Conservation (phyloP, 345 rosid genomes). For the Xanthoceras sorbifolium region DNA sequence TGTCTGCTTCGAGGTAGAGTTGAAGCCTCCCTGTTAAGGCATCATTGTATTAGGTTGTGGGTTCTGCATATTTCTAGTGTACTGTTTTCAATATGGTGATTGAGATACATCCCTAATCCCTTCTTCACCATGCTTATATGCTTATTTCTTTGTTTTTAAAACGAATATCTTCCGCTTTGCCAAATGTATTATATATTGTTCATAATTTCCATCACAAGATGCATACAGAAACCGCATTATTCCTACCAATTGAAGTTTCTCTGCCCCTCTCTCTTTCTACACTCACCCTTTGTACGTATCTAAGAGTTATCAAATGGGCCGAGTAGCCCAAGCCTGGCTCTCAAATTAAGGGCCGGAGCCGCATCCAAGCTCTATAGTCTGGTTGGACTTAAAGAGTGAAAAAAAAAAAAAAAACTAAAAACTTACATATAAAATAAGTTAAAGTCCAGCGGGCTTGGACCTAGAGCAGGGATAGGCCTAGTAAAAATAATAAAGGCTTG, state of each 20-base stretch:
- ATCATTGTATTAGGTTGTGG: constrained; percentile 10
- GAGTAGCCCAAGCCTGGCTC: too few relatives aligned
- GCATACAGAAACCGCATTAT: not conserved
- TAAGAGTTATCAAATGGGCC: too few relatives aligned
- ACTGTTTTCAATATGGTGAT: constrained; percentile 14
- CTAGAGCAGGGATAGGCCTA: too few relatives aligned
- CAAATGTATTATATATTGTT: constrained; percentile 25
- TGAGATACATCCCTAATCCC: constrained; percentile 4
- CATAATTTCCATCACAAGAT: constrained; percentile 1
- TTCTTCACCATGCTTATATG: constrained; percentile 13
- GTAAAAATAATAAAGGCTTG: too few relatives aligned
- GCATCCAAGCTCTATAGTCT: too few relatives aligned
- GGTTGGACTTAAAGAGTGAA: too few relatives aligned
- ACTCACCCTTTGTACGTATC: too few relatives aligned
- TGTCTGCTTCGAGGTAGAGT: constrained; percentile 20
- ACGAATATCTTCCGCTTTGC: not conserved
- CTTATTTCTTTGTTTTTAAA: not conserved
- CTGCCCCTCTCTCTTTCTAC: not conserved
- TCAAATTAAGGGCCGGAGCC: too few relatives aligned
- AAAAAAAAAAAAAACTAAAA: too few relatives aligned
- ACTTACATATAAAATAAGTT: too few relatives aligned
- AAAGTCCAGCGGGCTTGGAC: too few relatives aligned
- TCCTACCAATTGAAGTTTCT: not conserved
- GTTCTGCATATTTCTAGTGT: constrained; percentile 1
- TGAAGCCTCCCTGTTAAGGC: constrained; percentile 12